phyloP scores from a whole-genome alignment of 768 basidiomycete genomes.

The Rhodotorula babjevae region DNA sequence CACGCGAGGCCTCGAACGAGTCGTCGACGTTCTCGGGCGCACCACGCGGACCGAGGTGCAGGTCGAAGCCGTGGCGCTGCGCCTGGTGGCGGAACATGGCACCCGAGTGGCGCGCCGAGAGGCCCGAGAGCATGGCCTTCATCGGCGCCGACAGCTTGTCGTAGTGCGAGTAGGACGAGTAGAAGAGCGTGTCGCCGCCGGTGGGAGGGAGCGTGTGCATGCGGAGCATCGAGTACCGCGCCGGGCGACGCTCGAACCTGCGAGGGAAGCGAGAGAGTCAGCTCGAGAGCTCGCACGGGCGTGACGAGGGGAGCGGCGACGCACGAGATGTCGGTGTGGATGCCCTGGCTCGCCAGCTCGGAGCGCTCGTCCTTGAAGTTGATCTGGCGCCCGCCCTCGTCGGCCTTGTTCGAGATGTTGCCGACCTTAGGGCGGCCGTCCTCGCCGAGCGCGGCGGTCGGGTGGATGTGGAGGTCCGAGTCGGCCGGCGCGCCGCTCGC shows the following conservation, averaged over 20 bases:
- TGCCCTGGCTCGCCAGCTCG: neutral
- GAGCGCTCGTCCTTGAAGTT: conserved; percentile 29
- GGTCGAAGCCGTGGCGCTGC: conserved; percentile 40
- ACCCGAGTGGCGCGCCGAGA: conserved; percentile 44
- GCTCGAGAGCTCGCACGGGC: neutral
- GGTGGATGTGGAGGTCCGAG: conserved; percentile 44
- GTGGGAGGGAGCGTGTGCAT: conserved; percentile 46
- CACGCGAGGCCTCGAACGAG: conserved; percentile 42
- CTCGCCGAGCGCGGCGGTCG: conserved; percentile 41
- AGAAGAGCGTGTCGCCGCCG: conserved; percentile 44
- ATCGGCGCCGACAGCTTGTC: conserved; percentile 44
- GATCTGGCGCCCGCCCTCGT: conserved; percentile 10
- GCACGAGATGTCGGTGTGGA: conserved; percentile 11
- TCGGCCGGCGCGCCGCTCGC: conserved; percentile 43
- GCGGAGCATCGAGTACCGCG: conserved; percentile 45
- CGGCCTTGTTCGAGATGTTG: conserved; percentile 39
- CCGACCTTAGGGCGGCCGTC: conserved; percentile 43
- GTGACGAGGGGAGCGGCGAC: too few relatives aligned
- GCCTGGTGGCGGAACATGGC: conserved; percentile 46
- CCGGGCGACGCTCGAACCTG: conserved; percentile 46
- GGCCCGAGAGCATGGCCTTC: conserved; percentile 42
- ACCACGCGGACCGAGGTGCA: conserved; percentile 43
- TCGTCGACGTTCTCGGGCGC: conserved; percentile 46
- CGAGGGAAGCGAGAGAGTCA: neutral
- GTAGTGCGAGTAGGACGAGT: conserved; percentile 43